Percentiles rank a stretch among this genome's conserved stretches.
phyloP scores from a whole-genome alignment of 2,329 filamentous ascomycete species.

The Seiridium unicorne region DNA sequence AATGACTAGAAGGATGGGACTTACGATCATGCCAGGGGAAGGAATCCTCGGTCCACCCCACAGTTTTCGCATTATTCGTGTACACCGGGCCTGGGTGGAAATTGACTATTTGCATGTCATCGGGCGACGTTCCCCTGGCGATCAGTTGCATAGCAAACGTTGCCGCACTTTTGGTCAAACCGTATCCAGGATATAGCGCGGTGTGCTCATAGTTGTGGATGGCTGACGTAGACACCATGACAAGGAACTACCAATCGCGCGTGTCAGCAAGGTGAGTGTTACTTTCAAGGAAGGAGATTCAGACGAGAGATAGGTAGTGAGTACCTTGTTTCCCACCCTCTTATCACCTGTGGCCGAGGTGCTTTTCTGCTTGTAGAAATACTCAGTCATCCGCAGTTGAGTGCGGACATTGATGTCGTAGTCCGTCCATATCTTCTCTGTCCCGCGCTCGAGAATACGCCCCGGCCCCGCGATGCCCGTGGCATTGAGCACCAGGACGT shows the following conservation, averaged over 20 bases:
- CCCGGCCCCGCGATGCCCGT: slow-evolving; percentile 11
- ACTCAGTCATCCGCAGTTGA: slow-evolving; percentile 27
- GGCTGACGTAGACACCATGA: slow-evolving; percentile 27
- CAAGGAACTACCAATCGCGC: slow-evolving; percentile 20
- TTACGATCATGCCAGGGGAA: slow-evolving; percentile 27
- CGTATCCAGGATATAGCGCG: slow-evolving; percentile 25
- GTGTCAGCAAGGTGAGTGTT: too few relatives aligned
- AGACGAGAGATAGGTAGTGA: background rate
- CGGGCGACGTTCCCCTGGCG: slow-evolving; percentile 29
- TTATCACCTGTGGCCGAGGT: background rate
- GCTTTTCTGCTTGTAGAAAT: slow-evolving; percentile 30
- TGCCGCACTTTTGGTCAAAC: slow-evolving; percentile 35
- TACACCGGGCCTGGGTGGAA: slow-evolving; percentile 38
- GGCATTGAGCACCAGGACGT: slow-evolving; percentile 34
- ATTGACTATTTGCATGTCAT: slow-evolving; percentile 35
- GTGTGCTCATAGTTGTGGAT: slow-evolving; percentile 26
- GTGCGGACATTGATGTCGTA: slow-evolving; percentile 28
- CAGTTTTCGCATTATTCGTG: slow-evolving; percentile 23
- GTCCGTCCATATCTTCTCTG: slow-evolving; percentile 20
- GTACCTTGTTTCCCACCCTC: background rate
- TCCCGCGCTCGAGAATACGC: slow-evolving; percentile 21
- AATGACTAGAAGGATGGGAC: slow-evolving; percentile 5
- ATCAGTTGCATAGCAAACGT: slow-evolving; percentile 35
- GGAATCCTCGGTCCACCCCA: slow-evolving; percentile 15
- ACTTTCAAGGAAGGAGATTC: background rate